Evolutionary conservation across 306 rosid genomes (phyloP), one percentile per base, ranked within the genome.

Genomic region (Vachellia collinsii): DNA sequence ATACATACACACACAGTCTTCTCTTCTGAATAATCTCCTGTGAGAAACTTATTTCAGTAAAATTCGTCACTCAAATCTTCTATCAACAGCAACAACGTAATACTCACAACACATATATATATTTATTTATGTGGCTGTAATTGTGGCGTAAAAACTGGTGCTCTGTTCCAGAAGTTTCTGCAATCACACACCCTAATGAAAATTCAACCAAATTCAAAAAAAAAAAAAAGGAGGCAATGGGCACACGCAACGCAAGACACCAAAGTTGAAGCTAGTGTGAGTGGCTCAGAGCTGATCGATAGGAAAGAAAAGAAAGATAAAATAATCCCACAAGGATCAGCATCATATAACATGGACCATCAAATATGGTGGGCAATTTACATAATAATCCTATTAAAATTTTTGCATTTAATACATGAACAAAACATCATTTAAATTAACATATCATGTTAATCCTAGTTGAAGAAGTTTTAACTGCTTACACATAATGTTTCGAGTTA

Each of bases 241-340:
- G 23, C 47, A 17, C 71, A 66, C 71, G 71, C 71, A 62, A 62
- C 68, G 66, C 38, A 64, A 66, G 13, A 66, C 71, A 66, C 25
- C 47, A 66, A 66, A 66, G 71, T 66, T 66, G 71, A 66, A 66
- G 23, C 37, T 11, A 61, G 37, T 61, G 66, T 23, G 65, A 59
- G 36, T 59, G 65, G 65, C 23, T 22, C 36, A 23, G 64, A 59
- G 65, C 34, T 7, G 65, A 59, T 59, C 4, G 37, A 23, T 16
- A 11, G 63, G 14, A 50, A 16, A 13, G 17, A 22, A 56, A 56
- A 20, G 59, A 13, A 53, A 20, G 25, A 9, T 7, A 56, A 7
- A 8, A 12, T 23, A 23, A 23, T 11, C 65, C 65, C 37, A 64
- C 70, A 8, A 64, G 16, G 16, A 64, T 64, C 70, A 14, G 11